Conservation (phyloP, 2,329 filamentous ascomycete genomes). For the Xylaria sp. region DNA sequence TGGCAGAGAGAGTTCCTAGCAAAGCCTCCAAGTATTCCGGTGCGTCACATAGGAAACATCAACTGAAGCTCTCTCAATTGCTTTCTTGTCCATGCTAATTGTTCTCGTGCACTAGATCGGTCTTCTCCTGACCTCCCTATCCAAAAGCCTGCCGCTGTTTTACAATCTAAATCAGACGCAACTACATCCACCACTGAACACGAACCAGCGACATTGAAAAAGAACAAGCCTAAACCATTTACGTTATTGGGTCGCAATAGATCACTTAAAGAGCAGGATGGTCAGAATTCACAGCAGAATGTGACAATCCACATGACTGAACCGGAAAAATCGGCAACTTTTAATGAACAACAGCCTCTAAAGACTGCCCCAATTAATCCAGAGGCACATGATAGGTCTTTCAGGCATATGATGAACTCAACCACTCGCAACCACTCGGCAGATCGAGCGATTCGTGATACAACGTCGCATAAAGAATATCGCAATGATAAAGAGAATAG, state of each 20-base stretch:
- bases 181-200: constrained; percentile 63
- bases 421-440: constrained; percentile 76
- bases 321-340: constrained; percentile 52
- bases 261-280: constrained; percentile 61
- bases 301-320: constrained; percentile 50
- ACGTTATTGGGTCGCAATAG: constrained; percentile 62
- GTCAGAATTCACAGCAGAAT: constrained; percentile 53
- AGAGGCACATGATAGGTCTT: constrained; percentile 69
- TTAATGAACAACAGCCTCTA: constrained; percentile 57
- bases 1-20: constrained; percentile 47
- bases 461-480: constrained; percentile 55
- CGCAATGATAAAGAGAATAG: constrained; percentile 61
- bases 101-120: constrained; percentile 43
- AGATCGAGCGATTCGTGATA: constrained; percentile 69
- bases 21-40: constrained; percentile 50
- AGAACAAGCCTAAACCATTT: constrained; percentile 67
- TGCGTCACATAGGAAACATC: constrained; percentile 37
- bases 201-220: constrained; percentile 57
- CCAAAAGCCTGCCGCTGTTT: constrained; percentile 55
- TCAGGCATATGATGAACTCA: constrained; percentile 75
- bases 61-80: constrained; percentile 21
- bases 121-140: constrained; percentile 51
- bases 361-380: constrained; percentile 71
- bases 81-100: constrained; percentile 41
- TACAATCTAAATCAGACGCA: constrained; percentile 63